Percentiles rank a stretch among this genome's conserved stretches.
Conservation (phyloP, 163 green algal species). For the Coccomyxa subellipsoidea region DNA sequence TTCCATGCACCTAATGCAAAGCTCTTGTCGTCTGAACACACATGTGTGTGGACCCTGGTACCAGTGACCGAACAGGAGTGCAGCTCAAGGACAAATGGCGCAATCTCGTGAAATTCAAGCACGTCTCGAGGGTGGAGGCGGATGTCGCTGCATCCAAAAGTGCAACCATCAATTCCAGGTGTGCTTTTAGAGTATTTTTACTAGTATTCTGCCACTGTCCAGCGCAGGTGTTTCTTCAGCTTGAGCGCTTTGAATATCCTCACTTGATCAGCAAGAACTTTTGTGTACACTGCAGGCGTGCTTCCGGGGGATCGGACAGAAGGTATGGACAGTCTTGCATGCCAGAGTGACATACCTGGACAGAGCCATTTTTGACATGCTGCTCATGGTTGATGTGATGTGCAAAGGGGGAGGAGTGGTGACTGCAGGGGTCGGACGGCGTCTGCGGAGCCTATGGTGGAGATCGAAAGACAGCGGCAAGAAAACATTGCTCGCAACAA, state of each 20-base stretch:
- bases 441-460: not conserved
- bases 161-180: not conserved
- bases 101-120: constrained; percentile 73
- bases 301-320: not conserved
- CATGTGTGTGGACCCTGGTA: not conserved
- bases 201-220: not conserved
- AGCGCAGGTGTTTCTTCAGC: not conserved
- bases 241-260: not conserved
- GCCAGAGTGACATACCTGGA: no score
- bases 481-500: constrained; percentile 2
- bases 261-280: no score
- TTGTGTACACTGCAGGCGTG: not conserved
- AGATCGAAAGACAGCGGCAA: not conserved
- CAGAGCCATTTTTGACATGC: not conserved
- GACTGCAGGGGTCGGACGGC: not conserved
- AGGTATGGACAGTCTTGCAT: not conserved
- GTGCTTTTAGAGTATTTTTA: not conserved
- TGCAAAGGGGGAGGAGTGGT: not conserved
- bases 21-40: not conserved
- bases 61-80: constrained; percentile 51
- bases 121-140: constrained; percentile 16
- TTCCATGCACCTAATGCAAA: no score
- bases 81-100: constrained; percentile 80
- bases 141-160: not conserved
- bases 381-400: not conserved